Conservation (phyloP, 2,329 filamentous ascomycete species). For the Calonectria montana region DNA sequence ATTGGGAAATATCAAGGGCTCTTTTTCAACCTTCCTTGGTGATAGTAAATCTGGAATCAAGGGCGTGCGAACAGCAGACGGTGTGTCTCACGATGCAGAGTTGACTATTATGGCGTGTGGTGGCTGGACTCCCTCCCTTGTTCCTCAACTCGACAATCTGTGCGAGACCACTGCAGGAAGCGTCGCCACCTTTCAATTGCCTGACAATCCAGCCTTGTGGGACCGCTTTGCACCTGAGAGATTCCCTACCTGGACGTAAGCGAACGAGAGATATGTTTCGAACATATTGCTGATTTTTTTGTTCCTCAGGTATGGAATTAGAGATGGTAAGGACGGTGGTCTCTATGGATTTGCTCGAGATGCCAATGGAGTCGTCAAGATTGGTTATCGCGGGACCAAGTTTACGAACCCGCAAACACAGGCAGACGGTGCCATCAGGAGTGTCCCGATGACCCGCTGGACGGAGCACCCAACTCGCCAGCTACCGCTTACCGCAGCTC, state of each 20-base stretch:
- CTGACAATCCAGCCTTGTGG: slow-evolving; percentile 16
- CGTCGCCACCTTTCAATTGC: slow-evolving; percentile 31
- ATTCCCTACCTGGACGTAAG: slow-evolving; percentile 31
- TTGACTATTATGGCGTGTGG: slow-evolving; percentile 54
- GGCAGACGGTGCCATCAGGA: slow-evolving; percentile 49
- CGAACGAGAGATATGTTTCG: background rate
- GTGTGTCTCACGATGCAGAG: slow-evolving; percentile 43
- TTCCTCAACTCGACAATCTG: slow-evolving; percentile 32
- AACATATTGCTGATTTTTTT: background rate
- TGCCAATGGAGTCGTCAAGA: slow-evolving; percentile 39
- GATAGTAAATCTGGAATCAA: slow-evolving; percentile 34
- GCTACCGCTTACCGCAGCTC: slow-evolving; percentile 28
- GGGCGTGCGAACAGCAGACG: slow-evolving; percentile 54
- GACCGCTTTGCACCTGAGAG: slow-evolving; percentile 27
- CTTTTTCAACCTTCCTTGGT: slow-evolving; percentile 43
- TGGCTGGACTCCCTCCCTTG: slow-evolving; percentile 31
- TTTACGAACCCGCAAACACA: slow-evolving; percentile 53
- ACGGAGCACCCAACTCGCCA: slow-evolving; percentile 31
- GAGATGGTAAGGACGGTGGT: slow-evolving; percentile 33
- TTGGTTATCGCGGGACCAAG: slow-evolving; percentile 45
- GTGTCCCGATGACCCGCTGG: slow-evolving; percentile 54
- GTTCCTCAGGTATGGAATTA: slow-evolving; percentile 19
- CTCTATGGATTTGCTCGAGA: slow-evolving; percentile 44
- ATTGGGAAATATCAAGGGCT: slow-evolving; percentile 47
- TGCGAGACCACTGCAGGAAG: slow-evolving; percentile 35